Base-by-base conservation (phyloP, 805 yeast species). In the Yarrowia porcina region DNA sequence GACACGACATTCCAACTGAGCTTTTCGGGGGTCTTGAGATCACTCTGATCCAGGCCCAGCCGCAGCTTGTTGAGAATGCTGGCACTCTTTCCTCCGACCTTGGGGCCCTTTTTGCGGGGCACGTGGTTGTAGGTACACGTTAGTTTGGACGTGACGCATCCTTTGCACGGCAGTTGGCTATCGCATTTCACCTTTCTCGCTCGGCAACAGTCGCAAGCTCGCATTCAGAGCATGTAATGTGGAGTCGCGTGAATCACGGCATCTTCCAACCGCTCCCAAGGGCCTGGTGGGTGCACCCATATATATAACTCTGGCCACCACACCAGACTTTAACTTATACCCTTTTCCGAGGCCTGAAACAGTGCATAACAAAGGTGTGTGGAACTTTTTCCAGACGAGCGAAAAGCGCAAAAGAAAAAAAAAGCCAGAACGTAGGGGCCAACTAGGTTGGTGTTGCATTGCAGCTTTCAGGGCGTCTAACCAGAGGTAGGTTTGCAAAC, bases 181-280 rank as follows among this genome's bases (percentile, higher is more conserved):
- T 52, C 33, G 59, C 59, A 52, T 52, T 25, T 35, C 44, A 52
- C 59, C 59, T 52, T 52, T 35, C 59, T 39, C 7, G 59, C 44
- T 35, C 59, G 59, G 38, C 59, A 52, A n/a, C 59, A 52, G 44
- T 52, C 59, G 33, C 59, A 52, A 33, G 59, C 44, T 52, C 59
- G 30, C 59, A 52, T 52, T 52, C 59, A 52, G 41, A 49, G 59
- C 59, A 52, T 52, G 33, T 32, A 41, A 28, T 44, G n/a, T n/a
- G n/a, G n/a, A n/a, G n/a, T n/a, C n/a, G n/a, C n/a, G n/a, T n/a
- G n/a, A n/a, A n/a, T n/a, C n/a, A n/a, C n/a, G n/a, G n/a, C n/a
- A n/a, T n/a, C n/a, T n/a, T n/a, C n/a, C n/a, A n/a, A n/a, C n/a
- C n/a, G n/a, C n/a, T n/a, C n/a, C n/a, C n/a, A n/a, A n/a, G n/a